Evolutionary conservation across 805 yeast genomes (phyloP), one percentile per base, ranked within the genome.

Genomic region (Diddensiella caesifluorescens): DNA sequence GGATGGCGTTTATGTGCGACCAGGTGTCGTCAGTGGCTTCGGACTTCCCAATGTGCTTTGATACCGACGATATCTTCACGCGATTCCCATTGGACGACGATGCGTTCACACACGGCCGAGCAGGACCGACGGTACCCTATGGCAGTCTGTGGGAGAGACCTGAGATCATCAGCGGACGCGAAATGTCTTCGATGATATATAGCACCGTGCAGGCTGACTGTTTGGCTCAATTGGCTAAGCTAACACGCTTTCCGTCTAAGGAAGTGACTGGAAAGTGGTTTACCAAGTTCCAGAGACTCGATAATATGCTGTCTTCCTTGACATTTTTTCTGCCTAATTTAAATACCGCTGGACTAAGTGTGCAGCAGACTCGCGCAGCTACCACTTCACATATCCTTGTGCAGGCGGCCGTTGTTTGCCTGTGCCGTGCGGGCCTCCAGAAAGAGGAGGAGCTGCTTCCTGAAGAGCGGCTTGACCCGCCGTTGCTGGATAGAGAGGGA

Each of bases 51-150:
- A 38, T 44, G 31, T 21, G 39, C 15, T 28, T 52, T 20, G 41
- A 49, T 22, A 45, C 43, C 19, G 34, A 37, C 13, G 54, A 48
- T 22, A 47, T 59, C 23, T 35, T 35, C 22, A 48, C 57, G 2
- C 44, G 52, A 19, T 31, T 60, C 26, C 63, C 64, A 0, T 19
- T 52, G 22, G 50, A 51, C 31, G 63, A 58, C 32, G 47, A 40
- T 30, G 42, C 40, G 13, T 48, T 43, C 25, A 25, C 39, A 22
- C 16, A 34, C 12, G 55, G 55, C 22, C 32, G 21, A 7, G 34
- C 49, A 2, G 41, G 36, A 9, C 40, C 35, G 3, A 21, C 36
- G 22, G 26, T 44, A 22, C 26, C 41, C n/a, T 29, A 50, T 12
- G 47, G 43, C 15, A 18, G 10, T 18, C 19, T 39, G n/a, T 38